Evolutionary conservation across 345 rosid species (phyloP).

Genomic region (Reutealis trisperma): DNA sequence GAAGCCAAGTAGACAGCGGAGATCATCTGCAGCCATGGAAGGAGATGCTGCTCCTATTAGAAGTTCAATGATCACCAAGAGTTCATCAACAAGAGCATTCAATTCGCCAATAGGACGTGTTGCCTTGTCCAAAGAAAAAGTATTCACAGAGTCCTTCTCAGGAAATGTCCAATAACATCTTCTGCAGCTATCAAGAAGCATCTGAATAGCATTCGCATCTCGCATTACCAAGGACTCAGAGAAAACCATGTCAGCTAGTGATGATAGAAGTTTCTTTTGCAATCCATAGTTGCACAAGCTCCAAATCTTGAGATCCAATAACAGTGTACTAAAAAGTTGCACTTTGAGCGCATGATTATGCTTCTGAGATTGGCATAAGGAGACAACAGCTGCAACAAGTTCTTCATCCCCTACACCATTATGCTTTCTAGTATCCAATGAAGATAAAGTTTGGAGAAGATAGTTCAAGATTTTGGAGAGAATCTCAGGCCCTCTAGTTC

Average conservation of each 20-base stretch:
- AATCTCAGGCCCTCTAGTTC: slow-evolving; percentile 82
- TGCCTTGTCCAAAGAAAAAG: slow-evolving; percentile 59
- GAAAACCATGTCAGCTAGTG: slow-evolving; percentile 98
- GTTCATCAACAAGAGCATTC: slow-evolving; percentile 98
- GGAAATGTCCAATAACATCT: slow-evolving; percentile 91
- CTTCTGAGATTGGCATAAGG: slow-evolving; percentile 88
- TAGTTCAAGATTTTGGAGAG: slow-evolving; percentile 80
- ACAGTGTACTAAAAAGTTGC: slow-evolving; percentile 83
- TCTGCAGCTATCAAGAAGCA: slow-evolving; percentile 99
- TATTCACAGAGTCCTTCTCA: slow-evolving; percentile 76
- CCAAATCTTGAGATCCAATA: slow-evolving; percentile 93
- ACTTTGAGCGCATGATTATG: slow-evolving; percentile 86
- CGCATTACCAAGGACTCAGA: slow-evolving; percentile 92
- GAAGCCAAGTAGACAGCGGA: slow-evolving; percentile 85
- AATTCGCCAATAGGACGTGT: slow-evolving; percentile 86
- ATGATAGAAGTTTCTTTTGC: slow-evolving; percentile 93
- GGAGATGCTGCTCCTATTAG: slow-evolving; percentile 85
- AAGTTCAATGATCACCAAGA: slow-evolving; percentile 96
- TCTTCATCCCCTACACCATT: slow-evolving; percentile 87
- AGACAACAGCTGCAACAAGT: slow-evolving; percentile 94
- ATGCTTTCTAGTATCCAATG: slow-evolving; percentile 54
- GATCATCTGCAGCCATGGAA: slow-evolving; percentile 74
- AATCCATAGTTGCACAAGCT: slow-evolving; percentile 96
- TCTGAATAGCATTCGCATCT: slow-evolving; percentile 94
- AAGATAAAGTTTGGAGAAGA: slow-evolving; percentile 81